phyloP scores from a whole-genome alignment of 176 grass and related monocot genomes.

The Ensete glaucum region DNA sequence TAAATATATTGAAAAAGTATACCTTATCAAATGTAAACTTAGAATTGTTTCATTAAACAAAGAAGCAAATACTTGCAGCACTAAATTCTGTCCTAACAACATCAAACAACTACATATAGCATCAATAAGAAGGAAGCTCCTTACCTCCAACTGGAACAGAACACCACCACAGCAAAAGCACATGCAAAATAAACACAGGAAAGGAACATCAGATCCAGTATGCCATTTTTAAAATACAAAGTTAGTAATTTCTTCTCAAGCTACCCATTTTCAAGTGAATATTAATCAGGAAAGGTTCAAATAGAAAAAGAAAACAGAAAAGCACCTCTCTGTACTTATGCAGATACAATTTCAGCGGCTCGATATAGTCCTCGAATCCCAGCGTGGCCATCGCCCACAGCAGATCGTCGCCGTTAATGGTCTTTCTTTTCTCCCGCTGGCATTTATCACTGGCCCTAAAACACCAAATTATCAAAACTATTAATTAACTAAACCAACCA shows the following conservation, averaged over 20 bases:
- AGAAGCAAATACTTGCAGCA: neutral
- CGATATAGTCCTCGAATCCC: conserved; percentile 94
- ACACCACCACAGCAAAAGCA: neutral
- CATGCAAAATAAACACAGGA: conserved; percentile 32
- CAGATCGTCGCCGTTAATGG: conserved; percentile 93
- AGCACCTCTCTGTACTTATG: conserved; percentile 92
- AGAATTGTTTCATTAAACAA: neutral
- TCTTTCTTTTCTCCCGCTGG: conserved; percentile 97
- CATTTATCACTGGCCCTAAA: conserved; percentile 92
- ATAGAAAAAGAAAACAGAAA: neutral
- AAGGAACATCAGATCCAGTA: conserved; percentile 19
- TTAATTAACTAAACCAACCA: neutral
- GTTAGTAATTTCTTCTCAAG: neutral
- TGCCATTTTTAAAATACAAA: conserved; percentile 10
- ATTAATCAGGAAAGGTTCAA: neutral
- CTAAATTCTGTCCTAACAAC: neutral
- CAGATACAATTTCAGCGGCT: conserved; percentile 83
- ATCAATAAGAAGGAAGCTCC: conserved; percentile 5
- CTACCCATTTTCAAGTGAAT: neutral
- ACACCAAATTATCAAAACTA: neutral
- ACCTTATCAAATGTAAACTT: neutral
- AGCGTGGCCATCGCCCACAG: conserved; percentile 93
- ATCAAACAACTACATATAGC: neutral
- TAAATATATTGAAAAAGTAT: neutral
- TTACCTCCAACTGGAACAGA: conserved; percentile 77